These are phyloP conservation scores for Coffea eugenioides DNA, from an alignment of 257 asterid species.

Conservation along the genomic window DNA sequence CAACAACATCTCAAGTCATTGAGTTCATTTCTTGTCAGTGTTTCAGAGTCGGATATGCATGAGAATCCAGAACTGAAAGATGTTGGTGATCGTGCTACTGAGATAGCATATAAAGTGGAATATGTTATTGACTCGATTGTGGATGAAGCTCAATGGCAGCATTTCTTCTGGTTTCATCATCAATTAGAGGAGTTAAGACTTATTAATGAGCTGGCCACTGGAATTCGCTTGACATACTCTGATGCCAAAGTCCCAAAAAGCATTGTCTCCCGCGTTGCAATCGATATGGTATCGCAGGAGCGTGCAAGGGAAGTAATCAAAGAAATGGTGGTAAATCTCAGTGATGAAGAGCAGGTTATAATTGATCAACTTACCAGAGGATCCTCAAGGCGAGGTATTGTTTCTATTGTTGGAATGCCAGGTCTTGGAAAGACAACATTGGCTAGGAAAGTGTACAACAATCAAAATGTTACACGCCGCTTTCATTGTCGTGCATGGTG, in stretches of 20 bases:
- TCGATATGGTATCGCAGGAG: not conserved
- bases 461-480: not conserved
- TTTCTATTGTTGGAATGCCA: no score
- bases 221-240: not conserved
- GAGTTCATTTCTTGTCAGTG: not conserved
- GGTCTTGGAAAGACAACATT: no score
- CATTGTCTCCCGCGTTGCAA: not conserved
- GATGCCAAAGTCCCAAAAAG: not conserved
- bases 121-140: no score
- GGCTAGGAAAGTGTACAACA: no score
- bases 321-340: not conserved
- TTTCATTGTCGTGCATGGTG: slow-evolving; percentile 4
- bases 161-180: no score
- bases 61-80: slow-evolving; percentile 1
- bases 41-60: not conserved
- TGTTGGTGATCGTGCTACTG: not conserved
- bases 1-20: not conserved
- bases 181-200: no score
- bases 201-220: not conserved
- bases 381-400: no score
- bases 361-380: no score
- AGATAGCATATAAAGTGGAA: no score
- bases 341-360: not conserved
- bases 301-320: not conserved
- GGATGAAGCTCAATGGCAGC: no score